Conservation (phyloP, 2,329 filamentous ascomycete genomes). For the Decorospora gaudefroyi region DNA sequence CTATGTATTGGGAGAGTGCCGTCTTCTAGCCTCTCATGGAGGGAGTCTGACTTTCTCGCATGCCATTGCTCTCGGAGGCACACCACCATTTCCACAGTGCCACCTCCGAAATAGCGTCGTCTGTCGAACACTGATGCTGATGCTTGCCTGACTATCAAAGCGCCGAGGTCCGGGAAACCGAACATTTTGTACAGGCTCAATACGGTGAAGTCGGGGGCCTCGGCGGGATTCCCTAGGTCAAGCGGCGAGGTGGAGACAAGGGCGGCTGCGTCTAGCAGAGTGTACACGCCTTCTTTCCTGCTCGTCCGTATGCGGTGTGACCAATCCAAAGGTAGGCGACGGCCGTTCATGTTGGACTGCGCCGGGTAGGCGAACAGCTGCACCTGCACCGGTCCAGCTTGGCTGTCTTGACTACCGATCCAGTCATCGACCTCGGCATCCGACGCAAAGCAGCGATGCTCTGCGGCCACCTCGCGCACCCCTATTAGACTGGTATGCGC, state of each 20-base stretch:
- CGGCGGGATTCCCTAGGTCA: slow-evolving; percentile 64
- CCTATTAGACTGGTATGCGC: slow-evolving; percentile 88
- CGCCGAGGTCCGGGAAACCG: slow-evolving; percentile 89
- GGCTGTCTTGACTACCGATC: slow-evolving; percentile 53
- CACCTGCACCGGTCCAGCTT: slow-evolving; percentile 33
- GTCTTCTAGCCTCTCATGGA: slow-evolving; percentile 87
- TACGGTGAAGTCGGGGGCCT: slow-evolving; percentile 80
- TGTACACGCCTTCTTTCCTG: slow-evolving; percentile 57
- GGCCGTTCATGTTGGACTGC: slow-evolving; percentile 91
- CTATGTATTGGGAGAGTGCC: slow-evolving; percentile 89
- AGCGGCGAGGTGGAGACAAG: slow-evolving; percentile 76
- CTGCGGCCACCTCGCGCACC: slow-evolving; percentile 68
- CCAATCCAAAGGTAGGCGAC: slow-evolving; percentile 74
- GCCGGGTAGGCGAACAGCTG: slow-evolving; percentile 79
- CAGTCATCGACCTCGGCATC: slow-evolving; percentile 68
- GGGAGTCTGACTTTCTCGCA: slow-evolving; percentile 67
- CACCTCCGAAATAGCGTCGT: slow-evolving; percentile 87
- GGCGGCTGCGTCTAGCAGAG: slow-evolving; percentile 82
- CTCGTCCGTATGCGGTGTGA: slow-evolving; percentile 53
- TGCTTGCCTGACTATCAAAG: slow-evolving; percentile 76
- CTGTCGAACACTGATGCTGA: slow-evolving; percentile 66
- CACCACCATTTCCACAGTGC: slow-evolving; percentile 89
- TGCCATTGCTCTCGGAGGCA: slow-evolving; percentile 82
- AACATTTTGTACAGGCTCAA: slow-evolving; percentile 98
- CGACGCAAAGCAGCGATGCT: slow-evolving; percentile 67